Evolutionary conservation across 1,139 yeast species (phyloP), one percentile per base, ranked within the genome.

Genomic region (Taphrina populina): DNA sequence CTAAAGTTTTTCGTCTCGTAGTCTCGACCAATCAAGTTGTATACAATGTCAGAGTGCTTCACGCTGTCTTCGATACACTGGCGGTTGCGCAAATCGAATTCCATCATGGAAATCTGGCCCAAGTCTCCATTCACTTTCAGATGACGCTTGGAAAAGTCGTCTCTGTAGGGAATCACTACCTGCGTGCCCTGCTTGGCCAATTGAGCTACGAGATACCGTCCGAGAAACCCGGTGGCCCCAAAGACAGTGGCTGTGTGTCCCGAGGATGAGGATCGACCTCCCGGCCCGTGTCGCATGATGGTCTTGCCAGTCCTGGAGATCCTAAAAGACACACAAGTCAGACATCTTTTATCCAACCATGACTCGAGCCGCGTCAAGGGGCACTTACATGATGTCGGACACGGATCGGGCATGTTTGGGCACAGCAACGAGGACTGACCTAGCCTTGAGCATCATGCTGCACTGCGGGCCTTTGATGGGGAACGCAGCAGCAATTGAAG

Each of bases 201-300:
- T 66, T 83, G 84, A 40, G 92, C 74, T 13, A 80, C 77, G 61
- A 87, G 70, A 64, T 84, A 79, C 57, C 88, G 79, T 35, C 95
- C 95, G 60, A 87, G 73, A 69, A 83, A 82, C 1, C 95, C 95
- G 53, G 81, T 72, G 32, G 86, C 88, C 10, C 95, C 95, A 66
- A 87, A 87, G 2, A 87, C 92, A 4, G 95, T 86, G 26, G 92
- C 95, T 4, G 92, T 85, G 72, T 82, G 85, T 1, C 95, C 95
- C n/a, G 92, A 83, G 73, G 95, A 78, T 34, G 95, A 86, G 7
- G 95, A 84, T 61, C 76, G 68, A 37, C 95, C 95, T 43, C 95
- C 95, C 51, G 80, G 72, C 59, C 95, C 95, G 36, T 76, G 76
- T 20, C 85, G 70, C 54, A 84, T 69, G 64, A 81, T 76, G 40